Percentiles rank a stretch among this genome's conserved stretches.
Conservation (phyloP, 768 basidiomycete genomes). For the Pleurotus salmoneostramineus region DNA sequence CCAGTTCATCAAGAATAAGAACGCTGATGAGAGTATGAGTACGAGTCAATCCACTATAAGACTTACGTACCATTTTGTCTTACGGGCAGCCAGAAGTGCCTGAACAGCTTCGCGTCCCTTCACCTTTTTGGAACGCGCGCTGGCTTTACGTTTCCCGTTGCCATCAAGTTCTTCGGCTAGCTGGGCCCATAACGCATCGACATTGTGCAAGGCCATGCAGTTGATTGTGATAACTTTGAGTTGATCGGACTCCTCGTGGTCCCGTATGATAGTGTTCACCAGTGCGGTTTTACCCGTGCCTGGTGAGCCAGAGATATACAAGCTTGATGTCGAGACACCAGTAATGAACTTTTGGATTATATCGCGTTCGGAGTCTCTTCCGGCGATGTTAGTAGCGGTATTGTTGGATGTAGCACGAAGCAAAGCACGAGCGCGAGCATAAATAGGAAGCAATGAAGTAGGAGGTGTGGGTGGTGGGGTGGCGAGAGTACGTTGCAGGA, state of each 20-base stretch:
- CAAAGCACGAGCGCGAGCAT: slow-evolving; percentile 60
- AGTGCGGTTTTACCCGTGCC: slow-evolving; percentile 92
- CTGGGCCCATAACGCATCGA: slow-evolving; percentile 70
- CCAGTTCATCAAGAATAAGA: slow-evolving; percentile 82
- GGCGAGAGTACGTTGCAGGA: slow-evolving; percentile 38
- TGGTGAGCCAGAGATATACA: slow-evolving; percentile 92
- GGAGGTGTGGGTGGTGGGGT: slow-evolving; percentile 67
- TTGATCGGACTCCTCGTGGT: slow-evolving; percentile 28
- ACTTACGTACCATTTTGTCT: slow-evolving; percentile 49
- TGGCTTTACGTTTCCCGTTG: slow-evolving; percentile 24
- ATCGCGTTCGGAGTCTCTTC: slow-evolving; percentile 63
- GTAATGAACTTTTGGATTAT: slow-evolving; percentile 56
- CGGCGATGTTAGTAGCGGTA: slow-evolving; percentile 48
- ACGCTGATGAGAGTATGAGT: slow-evolving; percentile 40
- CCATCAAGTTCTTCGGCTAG: slow-evolving; percentile 53
- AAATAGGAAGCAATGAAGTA: slow-evolving; percentile 41
- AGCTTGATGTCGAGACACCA: slow-evolving; percentile 30
- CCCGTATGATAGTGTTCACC: slow-evolving; percentile 58
- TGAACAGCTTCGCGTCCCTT: slow-evolving; percentile 50
- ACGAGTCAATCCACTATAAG: neutral
- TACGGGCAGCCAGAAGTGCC: slow-evolving; percentile 34
- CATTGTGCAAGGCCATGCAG: slow-evolving; percentile 71
- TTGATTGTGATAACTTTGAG: slow-evolving; percentile 60
- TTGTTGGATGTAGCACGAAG: slow-evolving; percentile 70
- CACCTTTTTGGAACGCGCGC: slow-evolving; percentile 30